Evolutionary conservation across 2,329 filamentous ascomycete genomes (phyloP).

Genomic region (Colletotrichum chrysophilum): DNA sequence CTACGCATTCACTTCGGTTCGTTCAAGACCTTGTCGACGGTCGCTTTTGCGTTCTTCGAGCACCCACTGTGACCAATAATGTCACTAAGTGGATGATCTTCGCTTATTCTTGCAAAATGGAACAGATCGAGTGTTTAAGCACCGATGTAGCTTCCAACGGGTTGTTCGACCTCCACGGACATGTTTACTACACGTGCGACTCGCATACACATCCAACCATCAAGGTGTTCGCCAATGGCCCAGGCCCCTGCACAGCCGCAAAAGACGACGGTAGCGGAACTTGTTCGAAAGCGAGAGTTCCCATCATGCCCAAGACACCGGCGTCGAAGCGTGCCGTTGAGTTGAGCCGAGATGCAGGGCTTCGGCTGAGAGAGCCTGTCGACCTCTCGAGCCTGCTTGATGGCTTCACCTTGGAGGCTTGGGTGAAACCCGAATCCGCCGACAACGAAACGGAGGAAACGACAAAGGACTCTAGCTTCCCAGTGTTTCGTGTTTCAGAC

Average conservation of each 20-base stretch:
- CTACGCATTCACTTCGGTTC: not conserved
- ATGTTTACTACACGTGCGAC: not conserved
- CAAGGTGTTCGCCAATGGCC: not conserved
- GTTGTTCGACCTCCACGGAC: not conserved
- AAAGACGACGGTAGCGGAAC: not conserved
- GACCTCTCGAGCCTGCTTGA: not conserved
- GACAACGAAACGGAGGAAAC: not conserved
- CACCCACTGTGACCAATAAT: not conserved
- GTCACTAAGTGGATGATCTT: not conserved
- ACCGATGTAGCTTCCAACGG: not conserved
- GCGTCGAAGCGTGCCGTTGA: not conserved
- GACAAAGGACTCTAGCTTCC: not conserved
- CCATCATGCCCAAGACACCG: not conserved
- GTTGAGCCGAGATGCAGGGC: not conserved
- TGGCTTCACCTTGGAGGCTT: not conserved
- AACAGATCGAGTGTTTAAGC: not conserved
- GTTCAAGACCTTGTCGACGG: not conserved
- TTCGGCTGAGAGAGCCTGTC: not conserved
- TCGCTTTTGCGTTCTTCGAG: not conserved
- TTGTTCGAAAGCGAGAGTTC: not conserved
- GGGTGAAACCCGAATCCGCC: not conserved
- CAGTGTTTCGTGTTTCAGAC: too few relatives aligned
- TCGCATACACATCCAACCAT: not conserved
- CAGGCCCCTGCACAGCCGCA: not conserved
- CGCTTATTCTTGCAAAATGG: not conserved